A percentile compares a stretch with the other conserved stretches of the same genome.
Conservation (phyloP, 495 filamentous ascomycete species). For the Gamarada debralockiae region DNA sequence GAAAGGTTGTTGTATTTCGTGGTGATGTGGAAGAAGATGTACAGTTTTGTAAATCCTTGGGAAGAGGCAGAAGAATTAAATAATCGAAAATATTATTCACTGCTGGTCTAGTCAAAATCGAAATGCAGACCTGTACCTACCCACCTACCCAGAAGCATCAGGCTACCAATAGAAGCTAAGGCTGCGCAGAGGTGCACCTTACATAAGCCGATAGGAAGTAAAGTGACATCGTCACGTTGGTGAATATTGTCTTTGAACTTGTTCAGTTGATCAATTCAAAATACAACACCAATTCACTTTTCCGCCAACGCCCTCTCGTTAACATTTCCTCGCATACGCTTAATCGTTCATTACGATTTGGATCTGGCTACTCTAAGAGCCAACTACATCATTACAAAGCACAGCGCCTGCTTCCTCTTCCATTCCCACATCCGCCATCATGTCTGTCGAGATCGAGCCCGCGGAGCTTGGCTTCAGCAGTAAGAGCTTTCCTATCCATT, state of each 20-base stretch:
- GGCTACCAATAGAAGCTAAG: too few species aligned
- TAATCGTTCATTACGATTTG: too few species aligned
- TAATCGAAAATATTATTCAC: too few species aligned
- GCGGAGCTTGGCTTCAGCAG: slow-evolving; percentile 89
- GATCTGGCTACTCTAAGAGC: too few species aligned
- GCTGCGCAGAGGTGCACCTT: too few species aligned
- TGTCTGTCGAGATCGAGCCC: slow-evolving; percentile 94
- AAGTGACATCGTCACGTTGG: neutral
- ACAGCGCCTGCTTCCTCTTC: too few species aligned
- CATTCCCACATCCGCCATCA: slow-evolving; percentile 33
- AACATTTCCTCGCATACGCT: neutral
- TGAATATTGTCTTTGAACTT: neutral
- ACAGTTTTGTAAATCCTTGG: neutral
- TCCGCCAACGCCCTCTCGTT: slow-evolving; percentile 1
- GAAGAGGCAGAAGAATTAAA: too few species aligned
- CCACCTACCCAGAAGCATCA: too few species aligned
- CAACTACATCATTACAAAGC: too few species aligned
- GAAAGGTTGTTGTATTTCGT: neutral
- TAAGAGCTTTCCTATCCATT: slow-evolving; percentile 42
- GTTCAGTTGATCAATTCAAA: neutral
- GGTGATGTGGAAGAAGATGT: neutral
- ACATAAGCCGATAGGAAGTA: too few species aligned
- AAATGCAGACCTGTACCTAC: too few species aligned
- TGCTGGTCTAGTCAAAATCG: too few species aligned
- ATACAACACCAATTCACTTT: neutral